phyloP scores from a whole-genome alignment of 2,329 filamentous ascomycete genomes.

The Ophiostoma perfectum region DNA sequence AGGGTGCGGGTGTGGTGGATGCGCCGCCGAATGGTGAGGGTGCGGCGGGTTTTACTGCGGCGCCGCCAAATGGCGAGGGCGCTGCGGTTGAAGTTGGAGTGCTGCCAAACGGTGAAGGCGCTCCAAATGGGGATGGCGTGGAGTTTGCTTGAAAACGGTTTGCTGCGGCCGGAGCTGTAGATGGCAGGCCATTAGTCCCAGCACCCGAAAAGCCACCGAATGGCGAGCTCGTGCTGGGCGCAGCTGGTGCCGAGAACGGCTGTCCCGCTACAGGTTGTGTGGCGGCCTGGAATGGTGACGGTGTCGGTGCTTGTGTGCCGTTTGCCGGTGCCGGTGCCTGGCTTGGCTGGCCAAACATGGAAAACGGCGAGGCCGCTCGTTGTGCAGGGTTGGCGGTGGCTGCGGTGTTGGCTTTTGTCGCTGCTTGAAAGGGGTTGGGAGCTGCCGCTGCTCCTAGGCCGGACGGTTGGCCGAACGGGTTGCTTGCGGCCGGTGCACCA shows the following conservation, averaged over 20 bases:
- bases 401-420: background rate
- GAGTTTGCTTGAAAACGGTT: background rate
- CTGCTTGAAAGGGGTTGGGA: slow-evolving; percentile 19
- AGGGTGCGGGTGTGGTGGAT: background rate
- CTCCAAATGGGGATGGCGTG: background rate
- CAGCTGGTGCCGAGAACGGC: background rate
- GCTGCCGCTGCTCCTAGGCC: background rate
- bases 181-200: background rate
- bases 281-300: slow-evolving; percentile 9
- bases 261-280: too few species aligned
- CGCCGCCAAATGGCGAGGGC: background rate
- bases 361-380: slow-evolving; percentile 6
- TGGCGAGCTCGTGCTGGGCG: background rate
- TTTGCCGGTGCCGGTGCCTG: slow-evolving; percentile 6
- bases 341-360: slow-evolving; percentile 16
- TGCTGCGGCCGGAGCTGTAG: background rate
- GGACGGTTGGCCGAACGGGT: background rate
- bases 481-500: slow-evolving; percentile 8
- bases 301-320: slow-evolving; percentile 3
- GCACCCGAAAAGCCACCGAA: background rate
- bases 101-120: background rate
- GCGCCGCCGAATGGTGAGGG: background rate
- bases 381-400: background rate
- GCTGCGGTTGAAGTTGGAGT: background rate
- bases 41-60: background rate